Evolutionary conservation across 2,329 filamentous ascomycete genomes (phyloP).

Genomic region (Hypoxylon sp.): DNA sequence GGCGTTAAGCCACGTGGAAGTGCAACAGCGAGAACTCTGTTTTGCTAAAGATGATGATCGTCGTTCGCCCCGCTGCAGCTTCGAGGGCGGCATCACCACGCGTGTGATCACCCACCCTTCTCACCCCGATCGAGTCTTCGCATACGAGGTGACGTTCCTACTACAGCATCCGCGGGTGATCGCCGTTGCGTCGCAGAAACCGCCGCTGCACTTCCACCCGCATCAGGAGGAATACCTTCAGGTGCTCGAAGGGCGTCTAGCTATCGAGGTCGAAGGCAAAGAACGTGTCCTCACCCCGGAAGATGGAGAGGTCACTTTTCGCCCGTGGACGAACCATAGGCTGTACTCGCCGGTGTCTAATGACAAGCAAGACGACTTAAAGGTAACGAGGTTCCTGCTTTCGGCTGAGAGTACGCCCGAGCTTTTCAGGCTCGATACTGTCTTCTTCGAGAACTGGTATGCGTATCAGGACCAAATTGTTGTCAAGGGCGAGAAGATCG

Average conservation of each 20-base stretch:
- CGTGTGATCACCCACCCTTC: constrained; percentile 48
- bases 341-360: constrained; percentile 47
- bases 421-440: constrained; percentile 52
- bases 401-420: constrained; percentile 50
- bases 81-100: constrained; percentile 50
- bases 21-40: constrained; percentile 3
- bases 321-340: constrained; percentile 49
- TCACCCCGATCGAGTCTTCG: constrained; percentile 46
- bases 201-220: constrained; percentile 55
- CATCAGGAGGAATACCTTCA: constrained; percentile 55
- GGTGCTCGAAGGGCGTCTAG: constrained; percentile 51
- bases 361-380: constrained; percentile 30
- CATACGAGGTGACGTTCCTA: constrained; percentile 51
- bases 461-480: constrained; percentile 55
- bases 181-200: constrained; percentile 49
- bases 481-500: constrained; percentile 46
- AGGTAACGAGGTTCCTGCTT: constrained; percentile 50
- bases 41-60: constrained; percentile 32
- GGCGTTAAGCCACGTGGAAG: constrained; percentile 20
- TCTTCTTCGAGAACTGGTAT: constrained; percentile 58
- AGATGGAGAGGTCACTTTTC: constrained; percentile 47
- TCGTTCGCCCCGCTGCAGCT: constrained; percentile 42
- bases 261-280: constrained; percentile 51
- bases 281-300: constrained; percentile 46
- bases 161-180: constrained; percentile 48